phyloP scores from a whole-genome alignment of 345 rosid species.

The Durio zibethinus region DNA sequence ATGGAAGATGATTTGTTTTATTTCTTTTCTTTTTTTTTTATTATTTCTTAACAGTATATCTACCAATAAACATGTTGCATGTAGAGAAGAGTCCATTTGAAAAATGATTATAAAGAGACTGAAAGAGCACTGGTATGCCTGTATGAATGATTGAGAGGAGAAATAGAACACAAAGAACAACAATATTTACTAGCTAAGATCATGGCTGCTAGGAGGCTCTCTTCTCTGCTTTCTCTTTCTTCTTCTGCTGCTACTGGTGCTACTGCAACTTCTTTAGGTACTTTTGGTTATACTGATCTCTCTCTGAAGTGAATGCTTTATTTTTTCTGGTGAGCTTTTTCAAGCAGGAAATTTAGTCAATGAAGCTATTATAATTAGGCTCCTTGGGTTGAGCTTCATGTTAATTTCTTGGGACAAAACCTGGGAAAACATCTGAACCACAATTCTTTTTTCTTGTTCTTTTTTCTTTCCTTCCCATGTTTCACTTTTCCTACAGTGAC shows the following conservation, averaged over 20 bases:
- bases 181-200: background rate
- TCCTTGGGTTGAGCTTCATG: background rate
- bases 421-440: background rate
- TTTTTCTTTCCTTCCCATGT: background rate
- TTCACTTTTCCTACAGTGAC: background rate
- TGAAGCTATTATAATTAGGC: background rate
- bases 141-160: background rate
- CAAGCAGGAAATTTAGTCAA: background rate
- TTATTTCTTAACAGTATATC: no score
- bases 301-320: background rate
- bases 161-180: background rate
- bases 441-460: background rate
- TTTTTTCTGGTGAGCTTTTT: background rate
- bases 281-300: slow-evolving; percentile 8
- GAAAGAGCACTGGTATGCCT: background rate
- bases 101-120: background rate
- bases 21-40: background rate
- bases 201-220: slow-evolving; percentile 19
- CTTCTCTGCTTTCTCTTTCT: slow-evolving; percentile 9
- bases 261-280: background rate
- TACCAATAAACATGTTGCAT: background rate
- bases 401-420: background rate
- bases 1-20: background rate
- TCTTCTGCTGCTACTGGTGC: background rate
- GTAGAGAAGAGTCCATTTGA: background rate